phyloP scores from a whole-genome alignment of 805 yeast genomes.

The Kluyveromyces siamensis region DNA sequence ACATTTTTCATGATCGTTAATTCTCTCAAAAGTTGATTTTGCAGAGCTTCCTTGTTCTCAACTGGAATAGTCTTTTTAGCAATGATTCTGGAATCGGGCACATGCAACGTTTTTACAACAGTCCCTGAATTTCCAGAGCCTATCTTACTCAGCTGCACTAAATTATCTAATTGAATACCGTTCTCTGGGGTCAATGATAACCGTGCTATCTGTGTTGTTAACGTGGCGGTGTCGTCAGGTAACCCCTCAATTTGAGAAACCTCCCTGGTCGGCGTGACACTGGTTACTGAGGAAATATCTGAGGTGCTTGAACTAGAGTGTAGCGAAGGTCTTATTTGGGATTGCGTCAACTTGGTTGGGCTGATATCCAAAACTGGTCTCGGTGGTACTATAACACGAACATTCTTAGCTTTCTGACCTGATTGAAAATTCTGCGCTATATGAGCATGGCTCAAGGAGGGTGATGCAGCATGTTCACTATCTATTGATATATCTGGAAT shows the following conservation, averaged over 20 bases:
- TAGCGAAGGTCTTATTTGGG: not conserved
- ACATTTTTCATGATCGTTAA: slow-evolving; percentile 87
- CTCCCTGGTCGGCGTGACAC: not conserved
- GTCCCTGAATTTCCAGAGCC: slow-evolving; percentile 96
- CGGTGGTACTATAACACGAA: not conserved
- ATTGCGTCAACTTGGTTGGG: not conserved
- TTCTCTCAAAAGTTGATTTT: slow-evolving; percentile 72
- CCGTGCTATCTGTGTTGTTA: slow-evolving; percentile 9
- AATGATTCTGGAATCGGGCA: slow-evolving; percentile 81
- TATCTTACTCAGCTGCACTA: slow-evolving; percentile 63
- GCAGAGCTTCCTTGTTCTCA: slow-evolving; percentile 45
- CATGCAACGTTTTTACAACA: slow-evolving; percentile 79
- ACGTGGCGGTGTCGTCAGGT: slow-evolving; percentile 4
- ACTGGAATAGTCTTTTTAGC: slow-evolving; percentile 84
- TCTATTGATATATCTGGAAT: slow-evolving; percentile 5
- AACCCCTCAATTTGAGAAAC: slow-evolving; percentile 5
- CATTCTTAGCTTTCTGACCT: not conserved
- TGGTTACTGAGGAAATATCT: slow-evolving; percentile 6
- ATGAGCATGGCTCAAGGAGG: not conserved
- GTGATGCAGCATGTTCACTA: not conserved
- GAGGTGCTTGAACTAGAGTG: slow-evolving; percentile 8
- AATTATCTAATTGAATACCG: slow-evolving; percentile 48
- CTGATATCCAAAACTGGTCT: not conserved
- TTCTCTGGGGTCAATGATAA: slow-evolving; percentile 13
- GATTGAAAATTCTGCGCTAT: not conserved